Evolutionary conservation across 805 yeast genomes (phyloP).

Genomic region (Suhomyces vadensis): DNA sequence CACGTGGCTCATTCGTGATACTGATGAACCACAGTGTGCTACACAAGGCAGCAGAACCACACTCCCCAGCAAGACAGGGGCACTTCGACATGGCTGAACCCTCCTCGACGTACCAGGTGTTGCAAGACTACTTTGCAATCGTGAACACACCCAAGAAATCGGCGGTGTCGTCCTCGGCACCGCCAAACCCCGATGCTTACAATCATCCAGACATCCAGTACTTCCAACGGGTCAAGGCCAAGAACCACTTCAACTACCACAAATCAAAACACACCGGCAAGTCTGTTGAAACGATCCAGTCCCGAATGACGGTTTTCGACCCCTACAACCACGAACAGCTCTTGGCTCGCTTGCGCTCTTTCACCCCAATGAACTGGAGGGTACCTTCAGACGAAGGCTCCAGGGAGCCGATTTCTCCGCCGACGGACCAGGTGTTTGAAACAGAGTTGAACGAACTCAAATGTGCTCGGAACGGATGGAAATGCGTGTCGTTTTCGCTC

Average conservation of each 20-base stretch:
- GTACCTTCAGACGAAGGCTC: slow-evolving; percentile 24
- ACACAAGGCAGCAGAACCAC: no score
- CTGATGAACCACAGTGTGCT: slow-evolving; percentile 3
- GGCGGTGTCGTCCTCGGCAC: slow-evolving; percentile 8
- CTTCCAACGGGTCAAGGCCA: slow-evolving; percentile 35
- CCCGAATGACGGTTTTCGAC: slow-evolving; percentile 26
- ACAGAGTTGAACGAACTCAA: slow-evolving; percentile 43
- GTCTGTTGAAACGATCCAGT: slow-evolving; percentile 14
- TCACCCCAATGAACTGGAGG: slow-evolving; percentile 49
- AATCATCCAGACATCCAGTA: slow-evolving; percentile 42
- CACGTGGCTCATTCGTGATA: background rate
- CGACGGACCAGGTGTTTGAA: background rate
- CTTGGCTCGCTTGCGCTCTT: slow-evolving; percentile 44
- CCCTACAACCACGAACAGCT: slow-evolving; percentile 41
- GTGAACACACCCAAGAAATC: slow-evolving; percentile 18
- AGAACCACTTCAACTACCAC: slow-evolving; percentile 41
- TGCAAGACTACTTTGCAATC: slow-evolving; percentile 26
- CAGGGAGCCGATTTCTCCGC: background rate
- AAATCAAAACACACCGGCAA: slow-evolving; percentile 21
- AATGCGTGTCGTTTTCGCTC: slow-evolving; percentile 35
- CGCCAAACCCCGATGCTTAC: slow-evolving; percentile 12
- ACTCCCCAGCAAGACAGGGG: no score
- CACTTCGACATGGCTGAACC: slow-evolving; percentile 15
- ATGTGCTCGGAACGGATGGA: slow-evolving; percentile 58
- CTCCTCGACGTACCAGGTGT: slow-evolving; percentile 22